Evolutionary conservation across 345 rosid genomes (phyloP).

Genomic region (Citrus glauca): DNA sequence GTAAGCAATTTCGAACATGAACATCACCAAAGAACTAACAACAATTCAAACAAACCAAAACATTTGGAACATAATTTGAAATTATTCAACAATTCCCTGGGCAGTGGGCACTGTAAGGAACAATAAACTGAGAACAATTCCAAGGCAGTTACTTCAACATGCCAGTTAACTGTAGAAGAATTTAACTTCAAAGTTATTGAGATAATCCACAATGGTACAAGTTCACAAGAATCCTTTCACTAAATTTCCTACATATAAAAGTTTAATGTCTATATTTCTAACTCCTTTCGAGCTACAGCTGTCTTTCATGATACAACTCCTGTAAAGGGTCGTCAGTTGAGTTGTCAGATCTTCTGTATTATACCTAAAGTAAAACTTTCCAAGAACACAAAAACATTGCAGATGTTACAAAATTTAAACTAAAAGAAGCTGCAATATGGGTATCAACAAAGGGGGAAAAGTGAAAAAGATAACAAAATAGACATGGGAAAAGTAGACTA

Average conservation of each 20-base stretch:
- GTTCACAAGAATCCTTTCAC: conserved; percentile 29
- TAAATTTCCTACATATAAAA: conserved; percentile 31
- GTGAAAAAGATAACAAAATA: background rate
- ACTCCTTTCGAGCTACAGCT: conserved; percentile 29
- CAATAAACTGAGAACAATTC: background rate
- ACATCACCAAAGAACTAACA: background rate
- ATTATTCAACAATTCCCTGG: conserved; percentile 6
- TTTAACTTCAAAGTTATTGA: conserved; percentile 14
- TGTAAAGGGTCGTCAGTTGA: conserved; percentile 14
- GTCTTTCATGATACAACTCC: conserved; percentile 28
- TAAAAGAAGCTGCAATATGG: conserved; percentile 20
- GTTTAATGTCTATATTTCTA: conserved; percentile 26
- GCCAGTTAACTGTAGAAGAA: conserved; percentile 10
- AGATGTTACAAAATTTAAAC: conserved; percentile 17
- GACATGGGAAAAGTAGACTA: conserved; percentile 10
- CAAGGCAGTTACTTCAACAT: conserved; percentile 3
- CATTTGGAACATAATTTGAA: background rate
- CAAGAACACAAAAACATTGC: conserved; percentile 16
- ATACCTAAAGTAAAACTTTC: conserved; percentile 24
- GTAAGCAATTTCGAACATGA: background rate
- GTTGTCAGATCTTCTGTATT: conserved; percentile 25
- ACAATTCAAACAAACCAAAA: background rate
- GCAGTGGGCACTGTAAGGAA: background rate
- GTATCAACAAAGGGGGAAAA: conserved; percentile 14
- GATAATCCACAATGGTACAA: conserved; percentile 31